Base-by-base conservation (phyloP, 2,329 filamentous ascomycete genomes). In the Phaeosphaeria sp. region DNA sequence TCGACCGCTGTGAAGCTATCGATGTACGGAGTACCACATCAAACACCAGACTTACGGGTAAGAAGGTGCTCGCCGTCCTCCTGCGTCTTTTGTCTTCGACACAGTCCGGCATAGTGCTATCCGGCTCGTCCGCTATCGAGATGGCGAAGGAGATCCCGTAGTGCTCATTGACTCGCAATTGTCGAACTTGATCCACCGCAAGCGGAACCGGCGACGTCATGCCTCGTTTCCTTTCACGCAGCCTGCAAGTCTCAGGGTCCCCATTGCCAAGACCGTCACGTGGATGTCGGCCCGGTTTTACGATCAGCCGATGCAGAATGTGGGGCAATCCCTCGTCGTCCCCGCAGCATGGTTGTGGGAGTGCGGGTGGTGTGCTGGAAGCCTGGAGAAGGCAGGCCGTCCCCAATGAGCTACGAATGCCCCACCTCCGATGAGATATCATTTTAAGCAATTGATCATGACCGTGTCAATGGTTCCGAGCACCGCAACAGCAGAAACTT, bases 281-380 rank as follows among this genome's bases (percentile, higher is more conserved):
- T n/a, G 36, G 3, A 5, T n/a, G 36, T 39, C 36, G 30, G 17
- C 5, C 18, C 61, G 60, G 61, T 33, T 13, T 36, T 51, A 61
- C 27, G 39, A 59, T 60, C 47, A 30, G 20, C 60, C 58, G 60
- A n/a, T 46, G 54, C 51, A 53, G 45, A 48, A 53, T 64, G 64
- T 66, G 64, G 64, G 64, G 61, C 61, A 55, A 39, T 39, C 51
- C 21, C 46, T 46, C 24, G 30, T 53, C 45, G 64, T 63, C 64
- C 61, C 64, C 64, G 61, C 64, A 66, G 45, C 55, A 17, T 27
- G 27, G 33, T 55, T 55, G 27, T 33, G 39, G 22, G 39, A 46
- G n/a, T 42, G 43, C 45, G 56, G 49, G 45, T 46, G 18, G 17
- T 49, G 30, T 52, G 36, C 40, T 49, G 43, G 43, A 27, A 27